Evolutionary conservation across 371 early-diverging fungal species (phyloP).

Genomic region (Mucor velutinosus): DNA sequence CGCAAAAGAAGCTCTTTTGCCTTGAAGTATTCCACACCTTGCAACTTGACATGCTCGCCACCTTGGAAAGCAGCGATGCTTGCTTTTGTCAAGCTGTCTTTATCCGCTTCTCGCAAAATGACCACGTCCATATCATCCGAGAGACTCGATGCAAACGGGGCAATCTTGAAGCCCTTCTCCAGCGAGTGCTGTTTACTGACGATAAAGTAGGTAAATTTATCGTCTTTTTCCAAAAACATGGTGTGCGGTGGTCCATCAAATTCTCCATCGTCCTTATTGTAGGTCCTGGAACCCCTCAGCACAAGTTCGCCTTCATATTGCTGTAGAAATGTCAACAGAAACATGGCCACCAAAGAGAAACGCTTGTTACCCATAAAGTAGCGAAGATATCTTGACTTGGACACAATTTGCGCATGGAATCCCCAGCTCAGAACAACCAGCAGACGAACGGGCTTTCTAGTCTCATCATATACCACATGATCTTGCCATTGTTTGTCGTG

Average conservation of each 20-base stretch:
- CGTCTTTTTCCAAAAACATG: not conserved
- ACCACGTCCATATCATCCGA: constrained; percentile 40
- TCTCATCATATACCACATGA: constrained; percentile 9
- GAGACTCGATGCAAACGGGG: constrained; percentile 43
- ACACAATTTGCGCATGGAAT: constrained; percentile 55
- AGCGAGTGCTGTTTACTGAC: constrained; percentile 41
- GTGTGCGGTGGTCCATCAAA: not conserved
- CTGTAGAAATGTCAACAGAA: constrained; percentile 30
- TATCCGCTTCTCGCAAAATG: constrained; percentile 27
- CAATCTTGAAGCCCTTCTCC: constrained; percentile 47
- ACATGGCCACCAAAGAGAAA: constrained; percentile 43
- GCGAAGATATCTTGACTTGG: constrained; percentile 39
- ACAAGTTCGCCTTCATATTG: constrained; percentile 40
- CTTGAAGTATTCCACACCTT: constrained; percentile 42
- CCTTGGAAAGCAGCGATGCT: constrained; percentile 37
- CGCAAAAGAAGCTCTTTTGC: constrained; percentile 34
- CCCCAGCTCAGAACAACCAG: constrained; percentile 55
- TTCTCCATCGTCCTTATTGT: not conserved
- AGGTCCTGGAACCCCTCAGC: constrained; percentile 23
- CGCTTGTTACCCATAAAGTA: constrained; percentile 47
- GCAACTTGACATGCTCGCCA: constrained; percentile 37
- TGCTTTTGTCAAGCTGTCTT: constrained; percentile 31
- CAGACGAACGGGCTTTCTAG: constrained; percentile 14
- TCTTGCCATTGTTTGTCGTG: constrained; percentile 15
- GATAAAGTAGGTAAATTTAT: constrained; percentile 45